Evolutionary conservation across 257 asterid genomes (phyloP), one percentile per base, ranked within the genome.

Genomic region (Scutellaria galericulata): DNA sequence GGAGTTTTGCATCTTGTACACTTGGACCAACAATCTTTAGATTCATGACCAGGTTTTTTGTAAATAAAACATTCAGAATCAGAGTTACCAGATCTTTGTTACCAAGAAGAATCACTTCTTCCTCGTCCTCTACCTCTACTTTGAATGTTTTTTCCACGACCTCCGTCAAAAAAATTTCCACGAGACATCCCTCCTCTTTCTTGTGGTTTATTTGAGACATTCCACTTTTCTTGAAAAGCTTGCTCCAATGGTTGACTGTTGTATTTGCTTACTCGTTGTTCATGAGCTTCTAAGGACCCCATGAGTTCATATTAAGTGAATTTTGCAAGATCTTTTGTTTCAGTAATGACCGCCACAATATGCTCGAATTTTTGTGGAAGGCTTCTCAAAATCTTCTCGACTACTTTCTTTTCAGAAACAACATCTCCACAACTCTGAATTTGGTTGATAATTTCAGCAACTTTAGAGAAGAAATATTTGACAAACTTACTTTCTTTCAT

Each of bases 301-400:
- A 66, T 66, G 22, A 66, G 71, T 66, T 50, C 60, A 48, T 66
- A 48, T 66, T 48, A 35, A 8, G 71, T 48, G 58, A 66, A 27
- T 42, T 24, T 66, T 44, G 1, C 18, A 9, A 65, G 44, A n/a
- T n/a, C n/a, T n/a, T n/a, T n/a, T n/a, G n/a, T n/a, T n/a, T n/a
- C n/a, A n/a, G n/a, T n/a, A n/a, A n/a, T n/a, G n/a, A n/a, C n/a
- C n/a, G n/a, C n/a, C n/a, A n/a, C n/a, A n/a, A n/a, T n/a, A n/a
- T n/a, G n/a, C n/a, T n/a, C n/a, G n/a, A n/a, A n/a, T n/a, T n/a
- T n/a, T n/a, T n/a, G n/a, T n/a, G n/a, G n/a, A n/a, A n/a, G n/a
- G n/a, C n/a, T n/a, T n/a, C n/a, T n/a, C n/a, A n/a, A n/a, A n/a
- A n/a, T n/a, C n/a, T n/a, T n/a, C n/a, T n/a, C n/a, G n/a, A n/a